Evolutionary conservation across 2,329 filamentous ascomycete genomes (phyloP).

Genomic region (Penicillium frequentans): DNA sequence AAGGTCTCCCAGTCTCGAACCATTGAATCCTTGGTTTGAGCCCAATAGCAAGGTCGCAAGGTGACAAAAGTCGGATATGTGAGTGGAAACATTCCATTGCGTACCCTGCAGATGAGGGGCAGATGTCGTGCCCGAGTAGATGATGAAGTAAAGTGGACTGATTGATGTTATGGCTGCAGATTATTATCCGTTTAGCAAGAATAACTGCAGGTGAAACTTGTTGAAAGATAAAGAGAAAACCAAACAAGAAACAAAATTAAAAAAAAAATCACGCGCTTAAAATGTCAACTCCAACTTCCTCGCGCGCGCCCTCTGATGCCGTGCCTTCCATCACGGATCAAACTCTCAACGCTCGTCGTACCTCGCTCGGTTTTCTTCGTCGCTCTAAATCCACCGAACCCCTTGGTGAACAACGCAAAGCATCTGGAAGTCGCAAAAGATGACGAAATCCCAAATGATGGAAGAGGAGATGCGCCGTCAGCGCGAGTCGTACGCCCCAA

Average conservation of each 20-base stretch:
- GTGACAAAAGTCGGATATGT: neutral
- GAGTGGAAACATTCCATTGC: neutral
- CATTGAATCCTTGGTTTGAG: neutral
- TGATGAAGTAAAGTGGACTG: neutral
- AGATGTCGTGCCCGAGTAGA: neutral
- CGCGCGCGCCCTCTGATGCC: constrained; percentile 31
- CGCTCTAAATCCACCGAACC: constrained; percentile 67
- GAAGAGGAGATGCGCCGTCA: constrained; percentile 57
- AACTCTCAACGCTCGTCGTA: constrained; percentile 38
- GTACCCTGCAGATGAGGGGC: neutral
- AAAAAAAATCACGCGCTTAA: constrained; percentile 5
- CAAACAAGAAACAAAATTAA: neutral
- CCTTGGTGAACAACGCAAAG: constrained; percentile 54
- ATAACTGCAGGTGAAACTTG: neutral
- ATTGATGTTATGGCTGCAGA: constrained; percentile 3
- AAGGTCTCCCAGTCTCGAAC: neutral
- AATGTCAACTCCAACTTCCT: constrained; percentile 38
- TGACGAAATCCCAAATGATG: constrained; percentile 38
- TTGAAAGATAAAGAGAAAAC: neutral
- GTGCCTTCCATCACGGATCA: constrained; percentile 35
- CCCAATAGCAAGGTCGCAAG: neutral
- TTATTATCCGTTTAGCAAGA: neutral
- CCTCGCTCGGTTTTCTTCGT: constrained; percentile 61
- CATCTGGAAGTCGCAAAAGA: constrained; percentile 39
- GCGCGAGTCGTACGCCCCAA: constrained; percentile 56